Evolutionary conservation across 257 asterid genomes (phyloP).

Genomic region (Scutellaria barbata): DNA sequence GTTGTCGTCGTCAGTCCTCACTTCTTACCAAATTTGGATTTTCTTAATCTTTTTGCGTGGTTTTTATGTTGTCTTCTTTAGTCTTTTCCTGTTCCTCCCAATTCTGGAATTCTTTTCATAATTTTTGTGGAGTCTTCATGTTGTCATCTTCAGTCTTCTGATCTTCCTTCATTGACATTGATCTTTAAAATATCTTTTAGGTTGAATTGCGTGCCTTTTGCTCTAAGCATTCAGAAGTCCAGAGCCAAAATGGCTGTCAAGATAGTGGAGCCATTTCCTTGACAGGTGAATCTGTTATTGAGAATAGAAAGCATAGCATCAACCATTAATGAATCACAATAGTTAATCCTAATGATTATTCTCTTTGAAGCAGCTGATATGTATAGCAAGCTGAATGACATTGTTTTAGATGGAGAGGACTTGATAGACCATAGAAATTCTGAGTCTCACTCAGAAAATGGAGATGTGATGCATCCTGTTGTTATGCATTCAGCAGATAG

Average conservation of each 20-base stretch:
- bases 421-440: constrained; percentile 44
- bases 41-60: not conserved
- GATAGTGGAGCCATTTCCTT: constrained; percentile 45
- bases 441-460: constrained; percentile 49
- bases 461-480: constrained; percentile 42
- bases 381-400: constrained; percentile 50
- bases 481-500: constrained; percentile 40
- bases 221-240: constrained; percentile 84
- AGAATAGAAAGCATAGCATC: constrained; percentile 36
- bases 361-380: constrained; percentile 42
- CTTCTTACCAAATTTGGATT: not conserved
- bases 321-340: constrained; percentile 35
- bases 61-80: too few relatives aligned
- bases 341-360: constrained; percentile 43
- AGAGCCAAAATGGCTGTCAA: constrained; percentile 48
- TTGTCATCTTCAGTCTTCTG: constrained; percentile 7
- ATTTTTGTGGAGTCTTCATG: constrained; percentile 27
- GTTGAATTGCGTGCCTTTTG: constrained; percentile 97
- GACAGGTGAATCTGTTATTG: constrained; percentile 56
- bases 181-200: constrained; percentile 44
- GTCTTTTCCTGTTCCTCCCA: too few relatives aligned
- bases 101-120: not conserved
- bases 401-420: constrained; percentile 45
- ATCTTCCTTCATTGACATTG: constrained; percentile 29
- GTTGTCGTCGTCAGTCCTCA: not conserved